phyloP scores from a whole-genome alignment of 345 rosid genomes.

The Lepidium sativum region DNA sequence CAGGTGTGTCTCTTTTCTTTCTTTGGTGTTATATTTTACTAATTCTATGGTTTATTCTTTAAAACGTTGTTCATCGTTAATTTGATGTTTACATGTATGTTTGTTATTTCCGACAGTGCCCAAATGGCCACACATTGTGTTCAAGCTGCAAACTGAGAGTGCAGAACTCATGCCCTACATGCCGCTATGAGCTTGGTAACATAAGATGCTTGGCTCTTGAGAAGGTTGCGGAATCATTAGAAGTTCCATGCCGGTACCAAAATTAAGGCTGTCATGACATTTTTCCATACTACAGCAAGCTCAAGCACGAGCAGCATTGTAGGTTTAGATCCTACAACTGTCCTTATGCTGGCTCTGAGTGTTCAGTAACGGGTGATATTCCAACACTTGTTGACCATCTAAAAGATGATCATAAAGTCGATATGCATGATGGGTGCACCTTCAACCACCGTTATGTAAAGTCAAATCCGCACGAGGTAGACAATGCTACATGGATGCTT shows the following conservation, averaged over 20 bases:
- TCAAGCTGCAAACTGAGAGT: conserved; percentile 66
- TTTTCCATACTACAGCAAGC: conserved; percentile 73
- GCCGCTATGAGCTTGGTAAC: conserved; percentile 80
- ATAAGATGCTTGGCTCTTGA: conserved; percentile 87
- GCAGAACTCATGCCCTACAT: conserved; percentile 72
- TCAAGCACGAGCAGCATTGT: conserved; percentile 73
- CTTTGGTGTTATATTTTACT: background rate
- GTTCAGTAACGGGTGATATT: conserved; percentile 74
- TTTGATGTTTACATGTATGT: background rate
- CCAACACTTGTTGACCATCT: conserved; percentile 63
- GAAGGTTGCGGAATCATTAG: conserved; percentile 76
- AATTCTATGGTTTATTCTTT: background rate
- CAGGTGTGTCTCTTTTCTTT: conserved; percentile 42
- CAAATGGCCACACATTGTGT: conserved; percentile 84
- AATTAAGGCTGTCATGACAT: conserved; percentile 64
- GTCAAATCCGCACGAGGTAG: conserved; percentile 78
- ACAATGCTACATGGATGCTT: conserved; percentile 95
- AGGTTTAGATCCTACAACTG: conserved; percentile 64
- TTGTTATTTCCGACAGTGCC: conserved; percentile 40
- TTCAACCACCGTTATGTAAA: conserved; percentile 89
- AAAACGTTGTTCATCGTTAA: background rate
- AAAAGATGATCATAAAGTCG: conserved; percentile 82
- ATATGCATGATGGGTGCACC: conserved; percentile 79
- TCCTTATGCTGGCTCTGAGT: conserved; percentile 87
- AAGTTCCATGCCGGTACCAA: conserved; percentile 75